phyloP scores from a whole-genome alignment of 225 moss, liverwort and hornwort species.

The Bryum argenteum region DNA sequence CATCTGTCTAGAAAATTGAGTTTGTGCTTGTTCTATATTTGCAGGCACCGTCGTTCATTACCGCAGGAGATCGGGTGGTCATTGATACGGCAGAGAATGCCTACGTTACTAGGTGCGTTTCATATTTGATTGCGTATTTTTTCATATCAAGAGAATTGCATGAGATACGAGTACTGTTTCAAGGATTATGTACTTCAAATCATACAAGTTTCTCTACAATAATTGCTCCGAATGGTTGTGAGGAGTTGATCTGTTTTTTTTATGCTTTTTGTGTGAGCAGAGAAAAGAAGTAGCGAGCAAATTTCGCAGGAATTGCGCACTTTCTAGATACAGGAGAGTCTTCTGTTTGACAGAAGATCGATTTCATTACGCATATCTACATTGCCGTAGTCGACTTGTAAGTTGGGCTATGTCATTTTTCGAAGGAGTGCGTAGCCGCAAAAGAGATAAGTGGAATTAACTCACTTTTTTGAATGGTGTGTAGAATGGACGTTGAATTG shows the following conservation, averaged over 20 bases:
- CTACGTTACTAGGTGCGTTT: constrained; percentile 70
- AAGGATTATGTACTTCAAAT: not conserved
- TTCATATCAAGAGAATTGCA: constrained; percentile 5
- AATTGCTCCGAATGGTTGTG: not conserved
- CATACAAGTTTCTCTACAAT: constrained; percentile 1
- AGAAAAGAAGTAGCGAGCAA: constrained; percentile 43
- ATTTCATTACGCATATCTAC: too few relatives aligned
- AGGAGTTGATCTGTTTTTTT: constrained; percentile 9
- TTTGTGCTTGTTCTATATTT: constrained; percentile 7
- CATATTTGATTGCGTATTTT: not conserved
- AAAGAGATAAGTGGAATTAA: too few relatives aligned
- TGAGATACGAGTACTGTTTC: not conserved
- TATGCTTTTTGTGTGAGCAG: constrained; percentile 26
- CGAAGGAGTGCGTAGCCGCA: too few relatives aligned
- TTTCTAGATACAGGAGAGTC: not conserved
- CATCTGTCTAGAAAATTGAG: not conserved
- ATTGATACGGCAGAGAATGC: constrained; percentile 80
- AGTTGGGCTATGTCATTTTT: too few relatives aligned
- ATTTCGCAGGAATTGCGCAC: constrained; percentile 6
- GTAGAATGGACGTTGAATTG: too few relatives aligned
- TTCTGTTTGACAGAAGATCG: too few relatives aligned
- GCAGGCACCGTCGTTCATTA: constrained; percentile 84
- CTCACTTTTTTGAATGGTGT: too few relatives aligned
- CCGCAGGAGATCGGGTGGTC: constrained; percentile 79
- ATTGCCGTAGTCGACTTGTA: too few relatives aligned